Percentiles rank a stretch among this genome's conserved stretches.
Evolutionary conservation across 257 asterid genomes (phyloP).

Genomic region (Solanum megistacrolobum): DNA sequence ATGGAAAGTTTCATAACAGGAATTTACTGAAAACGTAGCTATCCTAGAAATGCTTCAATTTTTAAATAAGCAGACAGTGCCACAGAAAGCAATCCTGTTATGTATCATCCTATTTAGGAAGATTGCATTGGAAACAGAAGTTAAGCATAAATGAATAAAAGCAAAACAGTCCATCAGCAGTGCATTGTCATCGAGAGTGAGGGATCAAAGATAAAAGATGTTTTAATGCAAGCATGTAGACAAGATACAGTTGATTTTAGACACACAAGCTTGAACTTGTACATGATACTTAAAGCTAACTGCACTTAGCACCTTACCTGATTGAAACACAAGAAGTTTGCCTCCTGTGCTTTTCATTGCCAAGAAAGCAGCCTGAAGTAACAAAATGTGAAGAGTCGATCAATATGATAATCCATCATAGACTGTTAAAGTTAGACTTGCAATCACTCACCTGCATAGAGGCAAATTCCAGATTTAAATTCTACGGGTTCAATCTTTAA

Average conservation of each 20-base stretch:
- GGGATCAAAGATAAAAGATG: neutral
- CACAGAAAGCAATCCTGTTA: neutral
- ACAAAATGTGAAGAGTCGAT: neutral
- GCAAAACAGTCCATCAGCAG: neutral
- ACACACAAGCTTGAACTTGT: neutral
- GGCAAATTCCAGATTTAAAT: neutral
- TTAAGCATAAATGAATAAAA: neutral
- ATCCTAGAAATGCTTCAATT: neutral
- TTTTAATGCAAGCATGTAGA: neutral
- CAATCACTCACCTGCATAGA: neutral
- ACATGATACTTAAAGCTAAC: neutral
- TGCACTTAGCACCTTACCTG: conserved; percentile 43
- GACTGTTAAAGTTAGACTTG: neutral
- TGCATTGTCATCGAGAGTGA: neutral
- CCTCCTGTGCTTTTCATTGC: conserved; percentile 97
- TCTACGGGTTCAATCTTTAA: neutral
- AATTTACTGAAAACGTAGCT: neutral
- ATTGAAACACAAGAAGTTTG: conserved; percentile 91
- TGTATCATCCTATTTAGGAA: neutral
- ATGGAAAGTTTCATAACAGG: neutral
- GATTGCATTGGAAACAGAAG: neutral
- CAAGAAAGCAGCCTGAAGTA: conserved; percentile 85
- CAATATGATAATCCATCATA: neutral
- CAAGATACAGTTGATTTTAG: neutral
- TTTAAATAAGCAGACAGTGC: neutral